These are phyloP conservation scores for Fusarium torreyae DNA, from an alignment of 2,329 filamentous ascomycete genomes.

Conservation along the genomic window DNA sequence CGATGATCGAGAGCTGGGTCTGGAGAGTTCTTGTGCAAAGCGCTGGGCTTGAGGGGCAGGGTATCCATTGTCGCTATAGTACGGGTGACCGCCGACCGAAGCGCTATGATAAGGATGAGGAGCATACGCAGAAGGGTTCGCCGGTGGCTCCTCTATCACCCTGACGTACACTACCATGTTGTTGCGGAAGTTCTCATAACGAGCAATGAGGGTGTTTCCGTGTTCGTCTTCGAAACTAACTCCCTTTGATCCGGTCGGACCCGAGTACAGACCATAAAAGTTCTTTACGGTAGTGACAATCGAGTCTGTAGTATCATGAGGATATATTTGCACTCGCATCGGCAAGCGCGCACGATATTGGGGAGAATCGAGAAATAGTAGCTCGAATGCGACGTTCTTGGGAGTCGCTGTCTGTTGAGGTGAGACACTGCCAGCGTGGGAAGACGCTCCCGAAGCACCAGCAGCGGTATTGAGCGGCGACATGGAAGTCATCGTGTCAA, in stretches of 20 bases:
- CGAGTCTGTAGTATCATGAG: constrained; percentile 96
- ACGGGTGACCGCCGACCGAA: constrained; percentile 64
- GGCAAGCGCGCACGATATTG: constrained; percentile 82
- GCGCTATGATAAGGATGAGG: constrained; percentile 68
- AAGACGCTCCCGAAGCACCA: constrained; percentile 55
- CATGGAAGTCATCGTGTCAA: constrained; percentile 62
- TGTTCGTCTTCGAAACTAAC: constrained; percentile 95
- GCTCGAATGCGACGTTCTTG: constrained; percentile 86
- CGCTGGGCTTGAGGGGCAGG: constrained; percentile 64
- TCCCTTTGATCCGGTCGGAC: constrained; percentile 77
- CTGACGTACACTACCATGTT: constrained; percentile 96
- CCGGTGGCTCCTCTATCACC: constrained; percentile 76
- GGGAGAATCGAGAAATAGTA: constrained; percentile 77
- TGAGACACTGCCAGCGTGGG: constrained; percentile 62
- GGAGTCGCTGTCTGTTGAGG: constrained; percentile 66
- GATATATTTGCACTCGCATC: constrained; percentile 92
- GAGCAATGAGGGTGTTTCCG: constrained; percentile 91
- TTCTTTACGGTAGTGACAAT: constrained; percentile 99
- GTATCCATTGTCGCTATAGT: constrained; percentile 70
- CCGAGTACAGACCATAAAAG: constrained; percentile 96
- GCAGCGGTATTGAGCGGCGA: constrained; percentile 59
- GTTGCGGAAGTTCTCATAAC: constrained; percentile 94
- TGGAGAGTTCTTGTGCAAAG: constrained; percentile 73
- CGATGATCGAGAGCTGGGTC: constrained; percentile 79
- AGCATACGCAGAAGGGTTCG: constrained; percentile 63